These are phyloP conservation scores for Boletus fagicola DNA, from an alignment of 768 basidiomycete species.

Conservation along the genomic window DNA sequence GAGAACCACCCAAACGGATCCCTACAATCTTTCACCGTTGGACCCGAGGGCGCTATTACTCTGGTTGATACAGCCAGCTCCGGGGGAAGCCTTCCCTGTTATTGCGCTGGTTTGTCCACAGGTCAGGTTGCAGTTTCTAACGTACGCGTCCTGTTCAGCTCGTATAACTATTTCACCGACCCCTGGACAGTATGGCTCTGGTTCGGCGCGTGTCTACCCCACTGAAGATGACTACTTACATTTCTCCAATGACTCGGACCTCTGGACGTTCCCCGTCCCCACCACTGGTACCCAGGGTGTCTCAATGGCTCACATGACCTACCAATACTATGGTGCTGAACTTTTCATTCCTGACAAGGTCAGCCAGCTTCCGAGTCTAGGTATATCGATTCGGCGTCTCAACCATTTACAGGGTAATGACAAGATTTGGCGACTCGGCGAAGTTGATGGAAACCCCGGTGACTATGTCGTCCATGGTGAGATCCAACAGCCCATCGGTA, in stretches of 20 bases:
- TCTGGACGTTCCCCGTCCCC: constrained; percentile 55
- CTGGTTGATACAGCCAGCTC: constrained; percentile 46
- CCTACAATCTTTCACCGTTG: constrained; percentile 58
- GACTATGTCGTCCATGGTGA: constrained; percentile 56
- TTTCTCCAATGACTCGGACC: constrained; percentile 34
- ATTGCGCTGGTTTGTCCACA: constrained; percentile 47
- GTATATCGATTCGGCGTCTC: not conserved
- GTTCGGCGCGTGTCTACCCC: constrained; percentile 45
- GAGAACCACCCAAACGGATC: constrained; percentile 40
- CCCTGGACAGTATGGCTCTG: constrained; percentile 41
- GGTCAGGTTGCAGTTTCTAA: constrained; percentile 63
- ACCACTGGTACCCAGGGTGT: constrained; percentile 26
- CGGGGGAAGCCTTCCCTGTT: constrained; percentile 52
- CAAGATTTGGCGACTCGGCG: constrained; percentile 63
- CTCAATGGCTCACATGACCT: constrained; percentile 67
- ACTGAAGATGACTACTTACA: constrained; percentile 39
- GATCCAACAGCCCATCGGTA: constrained; percentile 59
- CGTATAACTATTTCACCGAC: not conserved
- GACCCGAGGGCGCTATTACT: constrained; percentile 44
- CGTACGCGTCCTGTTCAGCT: constrained; percentile 31
- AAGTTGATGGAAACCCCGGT: constrained; percentile 38
- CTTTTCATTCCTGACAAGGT: constrained; percentile 68
- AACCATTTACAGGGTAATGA: constrained; percentile 51
- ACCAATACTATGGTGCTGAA: constrained; percentile 53
- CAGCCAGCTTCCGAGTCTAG: constrained; percentile 13